phyloP scores from a whole-genome alignment of 2,329 filamentous ascomycete species.

The Pseudogymnoascus sp. region DNA sequence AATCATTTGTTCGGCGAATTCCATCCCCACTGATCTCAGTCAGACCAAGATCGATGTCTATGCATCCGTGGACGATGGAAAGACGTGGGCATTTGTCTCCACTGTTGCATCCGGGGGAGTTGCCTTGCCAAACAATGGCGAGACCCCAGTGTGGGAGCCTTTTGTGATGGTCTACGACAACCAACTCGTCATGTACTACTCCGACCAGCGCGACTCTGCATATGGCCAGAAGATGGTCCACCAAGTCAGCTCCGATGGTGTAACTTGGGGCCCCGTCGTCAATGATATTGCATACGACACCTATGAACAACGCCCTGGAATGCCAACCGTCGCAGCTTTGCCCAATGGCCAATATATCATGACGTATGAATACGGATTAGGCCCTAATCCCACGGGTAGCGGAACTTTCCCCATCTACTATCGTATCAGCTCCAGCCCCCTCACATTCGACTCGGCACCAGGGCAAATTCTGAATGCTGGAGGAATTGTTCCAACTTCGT shows the following conservation, averaged over 20 bases:
- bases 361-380: constrained; percentile 45
- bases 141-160: constrained; percentile 63
- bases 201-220: constrained; percentile 55
- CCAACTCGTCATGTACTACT: constrained; percentile 57
- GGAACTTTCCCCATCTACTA: constrained; percentile 43
- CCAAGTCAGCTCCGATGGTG: constrained; percentile 47
- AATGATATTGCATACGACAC: constrained; percentile 52
- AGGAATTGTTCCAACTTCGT: constrained; percentile 34
- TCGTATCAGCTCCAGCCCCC: constrained; percentile 39
- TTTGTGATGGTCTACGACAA: constrained; percentile 51
- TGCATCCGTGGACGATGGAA: constrained; percentile 48
- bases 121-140: constrained; percentile 46
- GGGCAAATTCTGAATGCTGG: constrained; percentile 35
- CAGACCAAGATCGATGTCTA: constrained; percentile 60
- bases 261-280: constrained; percentile 49
- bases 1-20: constrained; percentile 42
- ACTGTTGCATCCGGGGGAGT: constrained; percentile 53
- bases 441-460: constrained; percentile 35
- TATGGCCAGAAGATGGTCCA: constrained; percentile 60
- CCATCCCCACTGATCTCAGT: constrained; percentile 39
- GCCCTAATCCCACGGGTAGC: constrained; percentile 1
- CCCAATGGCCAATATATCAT: constrained; percentile 47
- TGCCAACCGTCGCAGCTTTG: constrained; percentile 51
- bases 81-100: constrained; percentile 56
- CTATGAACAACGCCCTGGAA: constrained; percentile 55